phyloP scores from a whole-genome alignment of 2,329 filamentous ascomycete genomes.

The Fusarium caatingaense region DNA sequence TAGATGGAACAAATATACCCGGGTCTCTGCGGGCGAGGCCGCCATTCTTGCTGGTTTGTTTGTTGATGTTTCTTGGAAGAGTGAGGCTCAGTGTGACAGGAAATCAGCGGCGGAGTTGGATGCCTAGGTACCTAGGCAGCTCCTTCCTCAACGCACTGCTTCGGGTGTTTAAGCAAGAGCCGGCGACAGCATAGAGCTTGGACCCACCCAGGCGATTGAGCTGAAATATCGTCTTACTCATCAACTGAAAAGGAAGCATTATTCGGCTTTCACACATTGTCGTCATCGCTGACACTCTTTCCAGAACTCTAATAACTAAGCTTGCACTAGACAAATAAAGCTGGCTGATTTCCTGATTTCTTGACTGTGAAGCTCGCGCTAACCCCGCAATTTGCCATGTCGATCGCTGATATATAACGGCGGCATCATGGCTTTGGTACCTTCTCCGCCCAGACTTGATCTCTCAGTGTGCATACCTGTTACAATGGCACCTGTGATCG shows the following conservation, averaged over 20 bases:
- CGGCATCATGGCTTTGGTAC: no score
- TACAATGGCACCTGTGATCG: neutral
- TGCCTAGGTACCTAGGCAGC: neutral
- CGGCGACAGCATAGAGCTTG: neutral
- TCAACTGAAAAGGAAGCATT: neutral
- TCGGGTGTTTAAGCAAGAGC: neutral
- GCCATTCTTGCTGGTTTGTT: neutral
- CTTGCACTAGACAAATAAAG: neutral
- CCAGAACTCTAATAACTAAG: neutral
- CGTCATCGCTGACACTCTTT: conserved; percentile 9
- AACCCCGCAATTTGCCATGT: conserved; percentile 15
- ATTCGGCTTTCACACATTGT: neutral
- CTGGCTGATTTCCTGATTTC: conserved; percentile 11
- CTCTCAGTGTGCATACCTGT: neutral
- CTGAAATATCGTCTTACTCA: neutral
- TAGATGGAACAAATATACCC: neutral
- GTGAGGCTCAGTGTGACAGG: no score
- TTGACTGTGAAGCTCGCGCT: neutral
- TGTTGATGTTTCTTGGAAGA: neutral
- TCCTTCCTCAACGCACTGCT: neutral
- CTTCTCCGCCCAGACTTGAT: neutral
- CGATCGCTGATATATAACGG: conserved; percentile 10
- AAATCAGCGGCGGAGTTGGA: neutral
- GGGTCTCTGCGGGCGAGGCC: neutral
- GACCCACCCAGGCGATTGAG: neutral